phyloP scores from a whole-genome alignment of 805 yeast species.

The Ogataea haglerorum region DNA sequence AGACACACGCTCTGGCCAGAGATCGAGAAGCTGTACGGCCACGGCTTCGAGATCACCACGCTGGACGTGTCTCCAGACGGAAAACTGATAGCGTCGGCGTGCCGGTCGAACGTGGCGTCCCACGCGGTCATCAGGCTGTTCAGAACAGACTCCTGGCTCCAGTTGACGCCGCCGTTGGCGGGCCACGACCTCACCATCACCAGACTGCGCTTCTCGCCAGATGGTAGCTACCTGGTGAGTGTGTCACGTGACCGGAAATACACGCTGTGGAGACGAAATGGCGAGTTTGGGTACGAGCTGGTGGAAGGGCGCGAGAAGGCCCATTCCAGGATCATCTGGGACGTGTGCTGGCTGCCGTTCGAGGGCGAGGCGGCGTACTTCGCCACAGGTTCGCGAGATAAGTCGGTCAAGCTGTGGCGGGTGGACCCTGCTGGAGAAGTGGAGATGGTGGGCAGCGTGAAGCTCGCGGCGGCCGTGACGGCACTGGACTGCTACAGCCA shows the following conservation, averaged over 20 bases:
- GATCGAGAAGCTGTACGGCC: constrained; percentile 91
- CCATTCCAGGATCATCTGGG: constrained; percentile 93
- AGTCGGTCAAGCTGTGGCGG: constrained; percentile 67
- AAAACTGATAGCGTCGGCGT: constrained; percentile 77
- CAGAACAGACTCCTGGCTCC: constrained; percentile 54
- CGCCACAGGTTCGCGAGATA: constrained; percentile 87
- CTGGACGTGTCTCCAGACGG: constrained; percentile 68
- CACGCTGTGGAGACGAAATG: constrained; percentile 61
- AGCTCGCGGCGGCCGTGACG: constrained; percentile 58
- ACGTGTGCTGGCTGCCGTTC: constrained; percentile 80
- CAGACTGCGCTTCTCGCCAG: constrained; percentile 69
- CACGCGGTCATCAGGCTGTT: constrained; percentile 87
- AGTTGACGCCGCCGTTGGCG: constrained; percentile 55
- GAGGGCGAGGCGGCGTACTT: constrained; percentile 43
- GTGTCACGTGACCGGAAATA: constrained; percentile 90
- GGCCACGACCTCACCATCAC: constrained; percentile 87
- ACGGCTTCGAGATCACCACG: constrained; percentile 89
- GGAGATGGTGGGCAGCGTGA: constrained; percentile 38
- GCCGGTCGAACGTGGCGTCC: constrained; percentile 75
- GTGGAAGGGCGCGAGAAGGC: constrained; percentile 55
- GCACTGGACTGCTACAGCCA: constrained; percentile 51
- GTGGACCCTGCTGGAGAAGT: constrained; percentile 23
- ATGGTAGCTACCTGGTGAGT: constrained; percentile 59
- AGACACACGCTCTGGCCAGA: constrained; percentile 95
- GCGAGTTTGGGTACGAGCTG: constrained; percentile 21